Percentiles rank a stretch among this genome's conserved stretches.
phyloP scores from a whole-genome alignment of 2,329 filamentous ascomycete species.

The Drechslera avenae region DNA sequence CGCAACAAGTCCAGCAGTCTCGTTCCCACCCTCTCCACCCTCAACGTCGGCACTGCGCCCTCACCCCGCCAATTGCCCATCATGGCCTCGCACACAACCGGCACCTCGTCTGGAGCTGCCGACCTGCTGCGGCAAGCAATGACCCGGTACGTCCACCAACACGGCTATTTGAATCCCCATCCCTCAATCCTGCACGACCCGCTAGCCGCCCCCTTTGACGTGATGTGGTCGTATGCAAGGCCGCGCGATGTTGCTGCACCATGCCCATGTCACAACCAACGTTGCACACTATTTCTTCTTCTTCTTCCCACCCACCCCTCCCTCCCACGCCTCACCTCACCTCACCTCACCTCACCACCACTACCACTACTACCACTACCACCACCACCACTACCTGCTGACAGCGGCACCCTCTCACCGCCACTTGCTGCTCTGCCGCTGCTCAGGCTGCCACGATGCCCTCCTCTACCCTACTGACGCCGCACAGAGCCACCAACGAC shows the following conservation, averaged over 20 bases:
- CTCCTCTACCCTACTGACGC: slow-evolving; percentile 42
- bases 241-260: slow-evolving; percentile 10
- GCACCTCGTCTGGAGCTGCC: slow-evolving; percentile 58
- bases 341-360: slow-evolving; percentile 4
- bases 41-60: slow-evolving; percentile 37
- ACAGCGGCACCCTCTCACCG: slow-evolving; percentile 12
- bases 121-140: slow-evolving; percentile 64
- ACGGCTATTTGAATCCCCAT: too few species aligned
- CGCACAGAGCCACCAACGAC: slow-evolving; percentile 61
- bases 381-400: background rate
- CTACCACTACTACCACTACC: background rate
- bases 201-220: background rate
- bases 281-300: slow-evolving; percentile 40
- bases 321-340: slow-evolving; percentile 11
- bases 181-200: background rate
- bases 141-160: slow-evolving; percentile 56
- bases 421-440: slow-evolving; percentile 7
- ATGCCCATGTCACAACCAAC: slow-evolving; percentile 18
- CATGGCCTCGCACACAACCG: slow-evolving; percentile 42
- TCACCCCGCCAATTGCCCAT: slow-evolving; percentile 37
- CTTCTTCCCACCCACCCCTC: slow-evolving; percentile 3
- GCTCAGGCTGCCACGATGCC: slow-evolving; percentile 30
- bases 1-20: slow-evolving; percentile 51
- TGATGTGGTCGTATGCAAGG: slow-evolving; percentile 18
- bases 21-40: slow-evolving; percentile 52